A percentile compares a stretch with the other conserved stretches of the same genome.
These are phyloP conservation scores for Heterobasidion annosum DNA, from an alignment of 1,284 basidiomycete genomes.

Conservation along the genomic window DNA sequence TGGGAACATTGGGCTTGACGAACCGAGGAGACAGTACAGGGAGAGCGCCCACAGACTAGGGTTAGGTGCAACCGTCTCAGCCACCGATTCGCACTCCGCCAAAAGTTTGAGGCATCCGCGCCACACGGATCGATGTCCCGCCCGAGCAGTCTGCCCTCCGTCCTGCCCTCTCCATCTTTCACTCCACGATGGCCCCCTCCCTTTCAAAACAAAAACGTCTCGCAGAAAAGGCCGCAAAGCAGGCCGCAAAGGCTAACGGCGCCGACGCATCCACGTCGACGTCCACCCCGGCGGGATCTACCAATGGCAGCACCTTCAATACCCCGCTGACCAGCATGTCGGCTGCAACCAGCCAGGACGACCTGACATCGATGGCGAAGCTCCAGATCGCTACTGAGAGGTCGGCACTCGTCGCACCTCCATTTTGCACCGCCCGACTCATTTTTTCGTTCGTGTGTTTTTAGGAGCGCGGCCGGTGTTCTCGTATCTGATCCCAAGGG, in stretches of 20 bases:
- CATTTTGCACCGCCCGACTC: neutral
- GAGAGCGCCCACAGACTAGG: conserved; percentile 1
- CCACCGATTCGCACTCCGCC: neutral
- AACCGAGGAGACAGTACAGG: neutral
- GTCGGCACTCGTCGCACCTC: conserved; percentile 26
- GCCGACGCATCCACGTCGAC: conserved; percentile 41
- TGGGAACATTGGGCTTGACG: neutral
- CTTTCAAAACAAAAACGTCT: conserved; percentile 81
- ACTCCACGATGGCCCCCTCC: conserved; percentile 55
- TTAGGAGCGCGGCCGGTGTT: conserved; percentile 83
- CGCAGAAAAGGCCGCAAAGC: conserved; percentile 84
- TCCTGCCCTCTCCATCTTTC: neutral
- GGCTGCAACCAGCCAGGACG: conserved; percentile 68
- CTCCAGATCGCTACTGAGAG: conserved; percentile 83
- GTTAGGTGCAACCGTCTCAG: conserved; percentile 7
- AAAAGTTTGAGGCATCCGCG: conserved; percentile 1
- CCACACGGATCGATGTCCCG: conserved; percentile 4
- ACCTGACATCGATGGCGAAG: conserved; percentile 79
- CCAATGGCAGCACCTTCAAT: conserved; percentile 49
- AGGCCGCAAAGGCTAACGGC: conserved; percentile 40
- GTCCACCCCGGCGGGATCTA: conserved; percentile 56
- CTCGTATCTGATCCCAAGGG: conserved; percentile 88
- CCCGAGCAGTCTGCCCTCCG: neutral
- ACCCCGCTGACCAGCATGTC: conserved; percentile 77
- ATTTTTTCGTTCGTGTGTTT: conserved; percentile 6